Conservation (phyloP, 1,284 basidiomycete species). For the Flammula alnicola region DNA sequence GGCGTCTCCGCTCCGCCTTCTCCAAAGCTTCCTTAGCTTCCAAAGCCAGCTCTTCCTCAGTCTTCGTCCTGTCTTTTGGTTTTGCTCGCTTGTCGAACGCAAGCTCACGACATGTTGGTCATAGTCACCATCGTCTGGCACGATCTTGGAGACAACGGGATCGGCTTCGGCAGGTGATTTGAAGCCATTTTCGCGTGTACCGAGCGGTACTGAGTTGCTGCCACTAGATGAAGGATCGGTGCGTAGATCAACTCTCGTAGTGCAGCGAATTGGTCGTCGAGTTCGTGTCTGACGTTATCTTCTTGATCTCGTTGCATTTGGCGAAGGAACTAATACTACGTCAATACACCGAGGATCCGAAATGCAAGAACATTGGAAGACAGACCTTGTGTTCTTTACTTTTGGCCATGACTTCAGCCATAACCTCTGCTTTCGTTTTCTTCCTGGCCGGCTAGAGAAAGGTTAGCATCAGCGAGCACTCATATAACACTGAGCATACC, state of each 20-base stretch:
- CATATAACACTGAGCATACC: slow-evolving; percentile 34
- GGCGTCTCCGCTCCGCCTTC: slow-evolving; percentile 81
- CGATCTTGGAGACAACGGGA: slow-evolving; percentile 19
- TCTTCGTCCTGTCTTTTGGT: slow-evolving; percentile 95
- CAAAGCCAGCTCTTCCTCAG: slow-evolving; percentile 90
- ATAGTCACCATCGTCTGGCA: slow-evolving; percentile 63
- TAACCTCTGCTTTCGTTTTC: slow-evolving; percentile 94
- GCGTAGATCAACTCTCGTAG: slow-evolving; percentile 80
- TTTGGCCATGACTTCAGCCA: slow-evolving; percentile 98
- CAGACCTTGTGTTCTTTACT: slow-evolving; percentile 92
- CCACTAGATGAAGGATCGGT: slow-evolving; percentile 53
- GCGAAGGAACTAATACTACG: slow-evolving; percentile 67
- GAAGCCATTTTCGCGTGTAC: slow-evolving; percentile 19
- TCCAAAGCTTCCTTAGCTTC: slow-evolving; percentile 90
- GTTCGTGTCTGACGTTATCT: slow-evolving; percentile 84
- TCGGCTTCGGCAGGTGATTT: slow-evolving; percentile 25
- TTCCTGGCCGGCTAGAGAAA: slow-evolving; percentile 70
- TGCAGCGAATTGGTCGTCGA: slow-evolving; percentile 89
- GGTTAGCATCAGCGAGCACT: slow-evolving; percentile 14
- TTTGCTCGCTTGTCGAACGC: slow-evolving; percentile 94
- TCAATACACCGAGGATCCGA: background rate
- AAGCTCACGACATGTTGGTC: slow-evolving; percentile 93
- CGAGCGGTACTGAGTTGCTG: slow-evolving; percentile 42
- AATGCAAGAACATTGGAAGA: slow-evolving; percentile 8
- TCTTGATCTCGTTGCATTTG: slow-evolving; percentile 89